Conservation (phyloP, 2,329 filamentous ascomycete species). For the Cadophora sp. region DNA sequence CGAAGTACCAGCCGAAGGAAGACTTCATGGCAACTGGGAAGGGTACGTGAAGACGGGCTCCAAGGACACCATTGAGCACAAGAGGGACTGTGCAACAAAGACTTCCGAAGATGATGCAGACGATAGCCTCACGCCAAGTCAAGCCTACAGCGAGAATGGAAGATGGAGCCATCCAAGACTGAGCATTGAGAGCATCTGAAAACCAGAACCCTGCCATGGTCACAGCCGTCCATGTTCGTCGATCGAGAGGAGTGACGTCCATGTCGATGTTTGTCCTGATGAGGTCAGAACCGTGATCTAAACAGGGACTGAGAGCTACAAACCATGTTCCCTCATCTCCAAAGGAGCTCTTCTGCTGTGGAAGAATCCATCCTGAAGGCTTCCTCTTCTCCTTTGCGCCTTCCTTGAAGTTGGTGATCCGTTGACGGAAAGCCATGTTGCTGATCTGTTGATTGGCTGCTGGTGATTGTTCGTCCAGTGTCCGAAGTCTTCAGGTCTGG, state of each 20-base stretch:
- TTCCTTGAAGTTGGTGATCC: conserved; percentile 43
- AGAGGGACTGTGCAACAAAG: conserved; percentile 59
- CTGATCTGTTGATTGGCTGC: background rate
- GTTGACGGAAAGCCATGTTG: conserved; percentile 32
- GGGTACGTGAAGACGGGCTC: conserved; percentile 53
- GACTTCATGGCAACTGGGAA: conserved; percentile 53
- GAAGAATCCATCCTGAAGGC: conserved; percentile 49
- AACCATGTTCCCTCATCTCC: conserved; percentile 47
- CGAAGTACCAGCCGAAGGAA: conserved; percentile 54
- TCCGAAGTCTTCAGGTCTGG: background rate
- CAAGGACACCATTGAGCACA: conserved; percentile 54
- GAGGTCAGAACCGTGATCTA: conserved; percentile 1
- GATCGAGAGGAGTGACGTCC: conserved; percentile 52
- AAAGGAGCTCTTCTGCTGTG: conserved; percentile 48
- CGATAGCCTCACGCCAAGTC: conserved; percentile 45
- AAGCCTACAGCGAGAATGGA: conserved; percentile 54
- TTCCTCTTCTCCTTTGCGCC: conserved; percentile 46
- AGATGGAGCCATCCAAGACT: conserved; percentile 53
- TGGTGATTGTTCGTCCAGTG: background rate
- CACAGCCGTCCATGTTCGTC: conserved; percentile 52
- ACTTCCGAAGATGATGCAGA: conserved; percentile 61
- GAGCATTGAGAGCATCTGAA: conserved; percentile 52
- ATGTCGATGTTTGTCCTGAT: conserved; percentile 52
- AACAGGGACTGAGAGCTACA: background rate
- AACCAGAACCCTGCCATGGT: conserved; percentile 54